Percentiles rank a stretch among this genome's conserved stretches.
These are phyloP conservation scores for Tagetes erecta DNA, from an alignment of 129 eudicot species.

Conservation along the genomic window DNA sequence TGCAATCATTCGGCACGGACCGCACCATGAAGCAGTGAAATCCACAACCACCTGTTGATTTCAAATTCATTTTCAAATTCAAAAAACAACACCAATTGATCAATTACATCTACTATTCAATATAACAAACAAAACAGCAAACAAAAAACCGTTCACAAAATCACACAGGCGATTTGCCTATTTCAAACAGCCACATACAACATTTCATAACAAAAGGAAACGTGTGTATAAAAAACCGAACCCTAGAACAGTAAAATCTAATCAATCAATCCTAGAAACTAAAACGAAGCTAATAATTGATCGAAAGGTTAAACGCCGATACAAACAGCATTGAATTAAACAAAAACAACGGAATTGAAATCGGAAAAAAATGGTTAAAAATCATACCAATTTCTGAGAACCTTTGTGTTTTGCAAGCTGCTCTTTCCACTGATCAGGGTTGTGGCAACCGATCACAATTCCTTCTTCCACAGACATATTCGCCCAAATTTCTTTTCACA, in stretches of 20 bases:
- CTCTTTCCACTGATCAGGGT: constrained; percentile 47
- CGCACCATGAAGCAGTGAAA: constrained; percentile 78
- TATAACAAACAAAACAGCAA: background rate
- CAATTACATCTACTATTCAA: background rate
- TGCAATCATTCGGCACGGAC: constrained; percentile 68
- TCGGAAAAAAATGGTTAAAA: background rate
- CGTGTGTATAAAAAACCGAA: background rate
- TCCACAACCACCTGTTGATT: constrained; percentile 59
- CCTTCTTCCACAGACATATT: constrained; percentile 51
- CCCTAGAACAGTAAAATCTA: background rate
- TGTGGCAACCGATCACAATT: constrained; percentile 64
- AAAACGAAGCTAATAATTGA: background rate
- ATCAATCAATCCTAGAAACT: background rate
- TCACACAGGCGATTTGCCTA: background rate
- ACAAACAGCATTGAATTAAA: no score
- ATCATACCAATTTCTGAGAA: constrained; percentile 30
- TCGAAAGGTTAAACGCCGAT: no score
- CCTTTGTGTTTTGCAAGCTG: constrained; percentile 43
- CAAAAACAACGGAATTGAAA: background rate
- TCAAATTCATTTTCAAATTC: background rate
- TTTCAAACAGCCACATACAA: background rate
- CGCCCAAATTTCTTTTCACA: background rate
- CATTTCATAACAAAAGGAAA: background rate
- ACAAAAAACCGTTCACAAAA: background rate
- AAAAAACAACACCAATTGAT: background rate